Conservation (phyloP, 176 grass and related monocot species). For the Triticum turgidum region DNA sequence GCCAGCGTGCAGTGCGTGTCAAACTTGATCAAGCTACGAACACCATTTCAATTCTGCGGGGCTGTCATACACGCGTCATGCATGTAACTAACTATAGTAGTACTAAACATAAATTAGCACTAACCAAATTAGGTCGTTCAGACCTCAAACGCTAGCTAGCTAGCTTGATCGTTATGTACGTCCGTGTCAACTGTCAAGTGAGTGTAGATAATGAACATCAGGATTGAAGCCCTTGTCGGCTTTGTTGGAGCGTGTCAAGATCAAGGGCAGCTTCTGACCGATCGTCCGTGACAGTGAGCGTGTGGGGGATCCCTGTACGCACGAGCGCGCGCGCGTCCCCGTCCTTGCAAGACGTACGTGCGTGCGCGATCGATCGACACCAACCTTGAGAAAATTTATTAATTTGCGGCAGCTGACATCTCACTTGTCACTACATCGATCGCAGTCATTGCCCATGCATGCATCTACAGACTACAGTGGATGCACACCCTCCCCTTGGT, state of each 20-base stretch:
- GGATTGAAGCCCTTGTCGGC: neutral
- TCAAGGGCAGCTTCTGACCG: neutral
- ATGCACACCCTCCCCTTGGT: neutral
- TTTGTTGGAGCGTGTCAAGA: neutral
- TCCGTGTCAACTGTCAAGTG: neutral
- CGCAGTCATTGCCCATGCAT: neutral
- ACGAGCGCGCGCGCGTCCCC: neutral
- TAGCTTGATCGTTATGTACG: neutral
- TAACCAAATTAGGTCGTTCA: neutral
- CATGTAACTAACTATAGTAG: neutral
- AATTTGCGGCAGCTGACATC: constrained; percentile 3
- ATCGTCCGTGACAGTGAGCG: neutral
- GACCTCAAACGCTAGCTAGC: neutral
- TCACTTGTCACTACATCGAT: neutral
- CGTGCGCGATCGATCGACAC: constrained; percentile 11
- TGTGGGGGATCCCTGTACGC: neutral
- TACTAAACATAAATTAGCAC: neutral
- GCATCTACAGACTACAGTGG: neutral
- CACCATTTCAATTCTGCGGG: neutral
- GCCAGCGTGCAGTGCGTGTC: no score
- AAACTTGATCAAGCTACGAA: no score
- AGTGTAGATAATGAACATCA: neutral
- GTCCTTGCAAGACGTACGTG: neutral
- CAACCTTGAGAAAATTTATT: neutral
- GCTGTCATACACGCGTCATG: neutral